These are phyloP conservation scores for Tricholoma terreum DNA, from an alignment of 768 basidiomycete species.

Conservation along the genomic window DNA sequence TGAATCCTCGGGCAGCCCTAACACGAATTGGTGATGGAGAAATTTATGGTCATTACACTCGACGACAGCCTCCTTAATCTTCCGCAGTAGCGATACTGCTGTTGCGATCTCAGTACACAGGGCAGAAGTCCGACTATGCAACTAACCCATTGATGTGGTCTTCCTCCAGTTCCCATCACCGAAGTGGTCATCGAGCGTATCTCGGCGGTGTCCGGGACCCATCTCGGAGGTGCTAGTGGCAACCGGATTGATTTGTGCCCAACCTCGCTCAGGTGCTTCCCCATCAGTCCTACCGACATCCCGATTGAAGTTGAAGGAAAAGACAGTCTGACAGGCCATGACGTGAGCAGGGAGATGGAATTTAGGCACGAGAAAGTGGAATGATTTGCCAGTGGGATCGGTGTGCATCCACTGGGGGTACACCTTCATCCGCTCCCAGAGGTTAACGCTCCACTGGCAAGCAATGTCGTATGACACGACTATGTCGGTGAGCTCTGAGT, in stretches of 20 bases:
- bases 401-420: conserved; percentile 12
- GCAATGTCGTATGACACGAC: conserved; percentile 31
- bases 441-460: conserved; percentile 5
- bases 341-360: conserved; percentile 26
- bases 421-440: conserved; percentile 9
- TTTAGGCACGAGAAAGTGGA: conserved; percentile 19
- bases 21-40: background rate
- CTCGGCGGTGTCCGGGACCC: conserved; percentile 26
- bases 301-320: conserved; percentile 3
- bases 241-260: conserved; percentile 18
- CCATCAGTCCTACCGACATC: conserved; percentile 31
- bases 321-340: conserved; percentile 12
- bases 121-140: background rate
- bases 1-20: background rate
- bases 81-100: background rate
- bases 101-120: background rate
- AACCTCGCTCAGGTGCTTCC: conserved; percentile 28
- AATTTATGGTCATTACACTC: background rate
- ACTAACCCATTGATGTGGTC: conserved; percentile 4
- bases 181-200: conserved; percentile 23
- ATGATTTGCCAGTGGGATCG: background rate
- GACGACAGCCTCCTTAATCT: background rate
- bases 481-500: conserved; percentile 1
- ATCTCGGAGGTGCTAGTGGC: conserved; percentile 26
- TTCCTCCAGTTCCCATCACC: conserved; percentile 22